Base-by-base conservation (phyloP, 352 stramenopile genomes). In the Pseudoperonospora humuli region DNA sequence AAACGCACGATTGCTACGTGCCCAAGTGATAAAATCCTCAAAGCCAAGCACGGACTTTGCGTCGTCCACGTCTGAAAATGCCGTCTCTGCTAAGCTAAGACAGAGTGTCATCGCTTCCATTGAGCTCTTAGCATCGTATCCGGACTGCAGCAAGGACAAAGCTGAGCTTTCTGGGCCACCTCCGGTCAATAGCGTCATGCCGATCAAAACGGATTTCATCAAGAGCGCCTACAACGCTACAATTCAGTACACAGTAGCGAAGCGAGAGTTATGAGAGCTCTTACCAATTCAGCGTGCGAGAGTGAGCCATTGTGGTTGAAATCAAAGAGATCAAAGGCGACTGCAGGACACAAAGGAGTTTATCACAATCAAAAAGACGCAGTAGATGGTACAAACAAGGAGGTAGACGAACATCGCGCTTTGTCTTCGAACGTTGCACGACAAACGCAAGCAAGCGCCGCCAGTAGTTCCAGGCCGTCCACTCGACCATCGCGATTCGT, bases 1-100 rank as follows among this genome's bases (percentile, higher is more conserved):
- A 28, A 93, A 91, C 27, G 75, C 77, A 1, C 79, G 78, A 27
- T 91, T 87, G 5, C n/a, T n/a, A n/a, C n/a, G n/a, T n/a, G n/a
- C n/a, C n/a, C n/a, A n/a, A n/a, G 74, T 59, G 41, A 93, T 78
- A 37, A 93, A 91, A 32, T 85, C 81, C 26, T 90, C 77, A 32
- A 81, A 87, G 10, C 66, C 60, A 1, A 93, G 66, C 13, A 66
- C 58, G 62, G 4, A n/a, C n/a, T n/a, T n/a, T n/a, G n/a, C n/a
- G n/a, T n/a, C n/a, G n/a, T n/a, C n/a, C n/a, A n/a, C n/a, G n/a
- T n/a, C n/a, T n/a, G 63, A 39, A 46, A 90, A 90, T 0, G 77
- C 75, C 11, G 56, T 67, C 40, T 76, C 61, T 15, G 75, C 68
- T 7, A 86, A 57, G 11, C 51, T 49, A 17, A 85, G 52, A 35